Percentiles rank a stretch among this genome's conserved stretches.
phyloP scores from a whole-genome alignment of 768 basidiomycete species.

The Daedaleopsis sinensis region DNA sequence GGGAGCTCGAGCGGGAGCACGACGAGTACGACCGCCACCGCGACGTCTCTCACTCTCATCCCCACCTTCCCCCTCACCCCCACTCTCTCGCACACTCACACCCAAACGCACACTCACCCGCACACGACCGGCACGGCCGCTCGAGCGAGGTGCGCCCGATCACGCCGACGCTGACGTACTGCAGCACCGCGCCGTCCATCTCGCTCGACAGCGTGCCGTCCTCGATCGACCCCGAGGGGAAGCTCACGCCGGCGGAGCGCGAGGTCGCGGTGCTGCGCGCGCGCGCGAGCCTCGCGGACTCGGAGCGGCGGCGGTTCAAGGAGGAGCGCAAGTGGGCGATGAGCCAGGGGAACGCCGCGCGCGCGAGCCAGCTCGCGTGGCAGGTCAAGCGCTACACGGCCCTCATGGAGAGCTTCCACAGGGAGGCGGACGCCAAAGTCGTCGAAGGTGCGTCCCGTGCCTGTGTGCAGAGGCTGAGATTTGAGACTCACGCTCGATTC shows the following conservation, averaged over 20 bases:
- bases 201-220: constrained; percentile 75
- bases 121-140: constrained; percentile 23
- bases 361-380: constrained; percentile 81
- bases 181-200: constrained; percentile 43
- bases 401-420: constrained; percentile 78
- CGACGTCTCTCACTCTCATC: constrained; percentile 4
- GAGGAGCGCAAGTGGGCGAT: constrained; percentile 89
- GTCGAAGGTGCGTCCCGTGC: constrained; percentile 54
- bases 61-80: too few relatives aligned
- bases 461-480: too few relatives aligned
- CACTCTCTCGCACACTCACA: constrained; percentile 1
- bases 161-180: constrained; percentile 31
- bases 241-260: constrained; percentile 67
- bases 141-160: constrained; percentile 29
- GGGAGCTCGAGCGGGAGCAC: constrained; percentile 14
- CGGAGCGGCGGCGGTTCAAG: constrained; percentile 78
- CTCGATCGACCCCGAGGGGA: constrained; percentile 57
- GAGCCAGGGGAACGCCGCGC: constrained; percentile 73
- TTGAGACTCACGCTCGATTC: background rate
- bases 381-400: constrained; percentile 81
- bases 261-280: constrained; percentile 77
- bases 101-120: too few relatives aligned
- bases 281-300: constrained; percentile 80
- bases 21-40: background rate
- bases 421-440: constrained; percentile 72